Conservation (phyloP, 768 basidiomycete genomes). For the Sarcomyxa edulis region DNA sequence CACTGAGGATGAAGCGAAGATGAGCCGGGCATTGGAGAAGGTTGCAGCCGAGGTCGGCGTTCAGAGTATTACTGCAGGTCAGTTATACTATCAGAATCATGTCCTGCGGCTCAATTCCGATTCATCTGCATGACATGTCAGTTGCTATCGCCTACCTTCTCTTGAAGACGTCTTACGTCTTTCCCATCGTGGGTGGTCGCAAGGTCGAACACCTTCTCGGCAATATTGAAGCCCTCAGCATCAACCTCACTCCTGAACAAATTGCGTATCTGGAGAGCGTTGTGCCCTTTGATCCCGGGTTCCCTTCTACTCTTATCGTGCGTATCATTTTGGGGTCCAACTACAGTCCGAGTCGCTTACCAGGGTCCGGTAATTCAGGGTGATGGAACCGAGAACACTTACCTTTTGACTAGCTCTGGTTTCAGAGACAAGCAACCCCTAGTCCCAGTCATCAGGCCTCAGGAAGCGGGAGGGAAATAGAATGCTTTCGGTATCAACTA, state of each 20-base stretch:
- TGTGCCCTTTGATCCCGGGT: constrained; percentile 38
- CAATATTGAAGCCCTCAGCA: constrained; percentile 43
- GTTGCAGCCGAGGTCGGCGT: constrained; percentile 46
- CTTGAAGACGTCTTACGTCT: constrained; percentile 48
- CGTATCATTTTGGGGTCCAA: no score
- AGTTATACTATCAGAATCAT: constrained; percentile 8
- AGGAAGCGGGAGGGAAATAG: no score
- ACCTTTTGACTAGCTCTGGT: no score
- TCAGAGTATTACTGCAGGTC: constrained; percentile 41
- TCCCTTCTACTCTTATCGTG: constrained; percentile 26
- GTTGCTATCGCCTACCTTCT: constrained; percentile 49
- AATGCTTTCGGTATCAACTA: no score
- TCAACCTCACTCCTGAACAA: constrained; percentile 35
- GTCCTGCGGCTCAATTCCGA: not conserved
- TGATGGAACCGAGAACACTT: no score
- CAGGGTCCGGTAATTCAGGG: no score
- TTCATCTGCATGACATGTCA: no score
- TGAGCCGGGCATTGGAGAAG: constrained; percentile 41
- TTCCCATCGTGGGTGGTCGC: constrained; percentile 43
- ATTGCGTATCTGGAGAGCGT: constrained; percentile 36
- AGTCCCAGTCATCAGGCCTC: no score
- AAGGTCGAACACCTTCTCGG: constrained; percentile 46
- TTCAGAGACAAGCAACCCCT: no score
- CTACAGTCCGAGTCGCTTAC: no score
- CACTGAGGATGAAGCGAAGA: constrained; percentile 34